Evolutionary conservation across 2,329 filamentous ascomycete genomes (phyloP).

Genomic region (Gnomoniopsis sp.): DNA sequence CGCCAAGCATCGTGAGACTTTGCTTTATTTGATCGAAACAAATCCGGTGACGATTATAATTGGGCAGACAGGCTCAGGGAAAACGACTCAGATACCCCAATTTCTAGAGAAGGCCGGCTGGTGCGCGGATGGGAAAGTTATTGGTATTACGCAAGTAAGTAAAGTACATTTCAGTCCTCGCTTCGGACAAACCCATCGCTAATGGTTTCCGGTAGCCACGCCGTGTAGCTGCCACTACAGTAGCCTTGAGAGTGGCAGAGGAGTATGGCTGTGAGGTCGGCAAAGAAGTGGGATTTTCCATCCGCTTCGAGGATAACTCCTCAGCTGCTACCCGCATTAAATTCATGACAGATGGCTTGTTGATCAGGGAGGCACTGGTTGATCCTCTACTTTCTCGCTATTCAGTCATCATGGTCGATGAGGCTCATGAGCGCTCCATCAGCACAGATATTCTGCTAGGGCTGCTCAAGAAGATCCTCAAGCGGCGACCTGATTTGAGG

Average conservation of each 20-base stretch:
- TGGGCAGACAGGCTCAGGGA: slow-evolving; percentile 91
- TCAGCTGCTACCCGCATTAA: slow-evolving; percentile 85
- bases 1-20: slow-evolving; percentile 70
- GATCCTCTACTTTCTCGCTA: slow-evolving; percentile 90
- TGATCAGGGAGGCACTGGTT: slow-evolving; percentile 87
- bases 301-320: slow-evolving; percentile 87
- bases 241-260: slow-evolving; percentile 83
- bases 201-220: slow-evolving; percentile 63
- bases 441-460: slow-evolving; percentile 90
- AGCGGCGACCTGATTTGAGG: slow-evolving; percentile 73
- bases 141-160: slow-evolving; percentile 93
- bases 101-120: slow-evolving; percentile 86
- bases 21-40: slow-evolving; percentile 85
- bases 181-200: neutral
- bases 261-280: slow-evolving; percentile 84
- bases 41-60: slow-evolving; percentile 83
- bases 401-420: slow-evolving; percentile 96
- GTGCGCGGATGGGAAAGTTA: slow-evolving; percentile 77
- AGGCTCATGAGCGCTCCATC: slow-evolving; percentile 90
- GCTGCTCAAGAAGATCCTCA: slow-evolving; percentile 84
- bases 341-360: slow-evolving; percentile 88
- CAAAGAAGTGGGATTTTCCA: slow-evolving; percentile 90
- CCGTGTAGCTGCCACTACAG: slow-evolving; percentile 84
- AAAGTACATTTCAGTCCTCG: slow-evolving; percentile 32
- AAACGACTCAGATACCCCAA: slow-evolving; percentile 93